phyloP scores from a whole-genome alignment of 352 stramenopile species.

The Globisporangium perplexum region DNA sequence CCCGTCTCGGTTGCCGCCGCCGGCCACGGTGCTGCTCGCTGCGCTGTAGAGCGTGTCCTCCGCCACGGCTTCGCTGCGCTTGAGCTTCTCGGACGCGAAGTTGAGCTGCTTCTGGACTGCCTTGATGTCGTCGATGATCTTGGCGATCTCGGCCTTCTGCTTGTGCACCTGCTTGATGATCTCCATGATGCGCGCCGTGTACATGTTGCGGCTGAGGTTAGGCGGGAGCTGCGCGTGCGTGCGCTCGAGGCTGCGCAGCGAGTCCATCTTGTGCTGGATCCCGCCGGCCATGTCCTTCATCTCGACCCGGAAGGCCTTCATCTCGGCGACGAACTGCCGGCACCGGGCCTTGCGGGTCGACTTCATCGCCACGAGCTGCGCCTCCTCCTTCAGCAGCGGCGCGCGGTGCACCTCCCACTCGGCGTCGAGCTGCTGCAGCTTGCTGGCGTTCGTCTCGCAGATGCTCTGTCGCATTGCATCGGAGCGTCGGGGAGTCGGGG shows the following conservation, averaged over 20 bases:
- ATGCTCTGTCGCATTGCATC: slow-evolving; percentile 31
- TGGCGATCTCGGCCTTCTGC: slow-evolving; percentile 83
- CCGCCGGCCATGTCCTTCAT: slow-evolving; percentile 55
- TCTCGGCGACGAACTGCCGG: slow-evolving; percentile 56
- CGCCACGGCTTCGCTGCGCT: slow-evolving; percentile 71
- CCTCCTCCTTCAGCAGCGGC: slow-evolving; percentile 44
- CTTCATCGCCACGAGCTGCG: slow-evolving; percentile 31
- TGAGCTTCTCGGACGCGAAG: slow-evolving; percentile 65
- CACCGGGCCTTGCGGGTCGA: slow-evolving; percentile 45
- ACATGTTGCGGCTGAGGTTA: slow-evolving; percentile 67
- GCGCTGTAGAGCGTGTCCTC: slow-evolving; percentile 83
- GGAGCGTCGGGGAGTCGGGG: too few species aligned
- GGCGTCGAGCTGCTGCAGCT: slow-evolving; percentile 37
- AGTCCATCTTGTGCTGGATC: slow-evolving; percentile 74
- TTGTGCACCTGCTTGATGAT: slow-evolving; percentile 90
- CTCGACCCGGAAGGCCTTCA: slow-evolving; percentile 52
- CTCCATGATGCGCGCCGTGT: slow-evolving; percentile 87
- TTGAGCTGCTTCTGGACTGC: slow-evolving; percentile 80
- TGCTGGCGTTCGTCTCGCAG: slow-evolving; percentile 42
- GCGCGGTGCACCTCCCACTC: slow-evolving; percentile 51
- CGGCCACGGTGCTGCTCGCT: slow-evolving; percentile 21
- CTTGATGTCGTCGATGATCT: slow-evolving; percentile 78
- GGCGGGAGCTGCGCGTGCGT: slow-evolving; percentile 41
- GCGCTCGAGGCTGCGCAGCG: slow-evolving; percentile 45
- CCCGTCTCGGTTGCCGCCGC: slow-evolving; percentile 1